phyloP scores from a whole-genome alignment of 208 protist genomes.

The Phytomonas sp. region DNA sequence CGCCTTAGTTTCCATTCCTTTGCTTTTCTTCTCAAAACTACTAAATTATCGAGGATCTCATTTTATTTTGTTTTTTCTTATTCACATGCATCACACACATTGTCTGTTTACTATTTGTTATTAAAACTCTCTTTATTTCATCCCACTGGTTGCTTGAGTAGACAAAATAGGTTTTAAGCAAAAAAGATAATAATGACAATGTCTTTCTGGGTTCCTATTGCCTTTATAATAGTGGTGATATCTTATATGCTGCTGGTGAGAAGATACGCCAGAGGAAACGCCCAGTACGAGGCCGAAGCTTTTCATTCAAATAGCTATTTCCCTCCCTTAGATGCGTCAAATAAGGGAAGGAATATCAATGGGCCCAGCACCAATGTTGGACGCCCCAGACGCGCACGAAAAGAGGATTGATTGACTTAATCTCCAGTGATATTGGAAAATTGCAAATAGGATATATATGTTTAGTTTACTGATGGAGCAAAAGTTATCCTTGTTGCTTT shows the following conservation, averaged over 20 bases:
- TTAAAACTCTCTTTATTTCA: not conserved
- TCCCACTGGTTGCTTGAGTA: not conserved
- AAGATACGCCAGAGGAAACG: not conserved
- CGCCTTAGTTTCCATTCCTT: not conserved
- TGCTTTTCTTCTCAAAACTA: not conserved
- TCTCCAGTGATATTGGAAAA: not conserved
- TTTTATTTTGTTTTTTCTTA: not conserved
- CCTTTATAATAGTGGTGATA: constrained; percentile 1
- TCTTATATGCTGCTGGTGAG: constrained; percentile 1
- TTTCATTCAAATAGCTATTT: not conserved
- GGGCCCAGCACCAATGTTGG: not conserved
- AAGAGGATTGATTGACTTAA: constrained; percentile 1
- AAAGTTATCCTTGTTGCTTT: not conserved
- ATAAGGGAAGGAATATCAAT: not conserved
- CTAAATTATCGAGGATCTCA: not conserved
- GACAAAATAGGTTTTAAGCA: not conserved
- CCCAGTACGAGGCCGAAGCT: not conserved
- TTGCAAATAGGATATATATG: not conserved
- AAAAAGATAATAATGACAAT: constrained; percentile 1
- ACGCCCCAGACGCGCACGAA: not conserved
- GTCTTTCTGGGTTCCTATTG: constrained; percentile 7
- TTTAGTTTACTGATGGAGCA: not conserved
- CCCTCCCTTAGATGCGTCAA: not conserved
- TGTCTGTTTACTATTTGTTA: not conserved
- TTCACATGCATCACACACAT: not conserved